phyloP scores from a whole-genome alignment of 306 rosid species.

The Albizia julibrissin region DNA sequence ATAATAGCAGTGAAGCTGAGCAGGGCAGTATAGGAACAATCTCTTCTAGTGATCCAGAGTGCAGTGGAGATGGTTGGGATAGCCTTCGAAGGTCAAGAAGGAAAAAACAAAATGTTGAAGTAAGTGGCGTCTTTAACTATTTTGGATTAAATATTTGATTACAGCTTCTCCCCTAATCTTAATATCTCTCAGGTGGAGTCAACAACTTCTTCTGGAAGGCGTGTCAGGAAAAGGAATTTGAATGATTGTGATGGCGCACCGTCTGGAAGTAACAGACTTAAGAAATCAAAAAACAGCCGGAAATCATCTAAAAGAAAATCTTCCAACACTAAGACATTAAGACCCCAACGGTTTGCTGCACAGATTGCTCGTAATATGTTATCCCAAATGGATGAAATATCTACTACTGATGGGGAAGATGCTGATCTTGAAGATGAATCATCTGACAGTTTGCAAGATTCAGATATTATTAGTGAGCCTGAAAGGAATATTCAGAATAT shows the following conservation, averaged over 20 bases:
- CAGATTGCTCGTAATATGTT: slow-evolving; percentile 73
- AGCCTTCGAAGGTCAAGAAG: slow-evolving; percentile 80
- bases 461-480: slow-evolving; percentile 47
- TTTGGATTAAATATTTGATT: slow-evolving; percentile 28
- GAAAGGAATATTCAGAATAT: slow-evolving; percentile 43
- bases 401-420: slow-evolving; percentile 71
- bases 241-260: slow-evolving; percentile 53
- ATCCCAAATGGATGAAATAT: slow-evolving; percentile 57
- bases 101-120: slow-evolving; percentile 55
- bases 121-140: slow-evolving; percentile 33
- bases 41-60: slow-evolving; percentile 63
- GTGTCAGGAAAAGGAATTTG: slow-evolving; percentile 70
- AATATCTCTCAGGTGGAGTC: slow-evolving; percentile 52
- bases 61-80: slow-evolving; percentile 67
- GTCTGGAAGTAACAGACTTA: slow-evolving; percentile 52
- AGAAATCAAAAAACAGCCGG: slow-evolving; percentile 49
- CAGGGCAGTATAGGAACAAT: slow-evolving; percentile 52
- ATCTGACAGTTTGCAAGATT: slow-evolving; percentile 57
- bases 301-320: slow-evolving; percentile 58
- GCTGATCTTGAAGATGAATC: slow-evolving; percentile 59
- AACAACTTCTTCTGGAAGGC: slow-evolving; percentile 67
- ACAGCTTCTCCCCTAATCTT: slow-evolving; percentile 32
- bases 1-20: slow-evolving; percentile 67
- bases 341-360: slow-evolving; percentile 80
- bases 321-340: slow-evolving; percentile 52